Percentiles rank a stretch among this genome's conserved stretches.
Conservation (phyloP, 345 rosid species). For the Eucalyptus lansdowneana region DNA sequence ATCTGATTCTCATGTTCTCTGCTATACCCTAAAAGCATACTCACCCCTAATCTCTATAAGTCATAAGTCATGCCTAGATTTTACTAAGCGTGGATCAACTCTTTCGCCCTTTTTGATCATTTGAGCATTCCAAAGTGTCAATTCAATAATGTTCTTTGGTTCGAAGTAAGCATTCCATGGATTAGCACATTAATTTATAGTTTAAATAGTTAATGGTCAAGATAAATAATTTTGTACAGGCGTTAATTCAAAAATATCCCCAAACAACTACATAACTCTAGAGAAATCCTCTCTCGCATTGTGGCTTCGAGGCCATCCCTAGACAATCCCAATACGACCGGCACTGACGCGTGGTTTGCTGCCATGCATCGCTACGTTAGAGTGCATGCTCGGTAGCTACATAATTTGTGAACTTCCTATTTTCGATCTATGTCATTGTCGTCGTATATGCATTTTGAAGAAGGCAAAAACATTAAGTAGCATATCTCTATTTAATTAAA, state of each 20-base stretch:
- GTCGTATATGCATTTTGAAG: neutral
- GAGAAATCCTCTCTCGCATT: neutral
- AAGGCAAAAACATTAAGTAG: neutral
- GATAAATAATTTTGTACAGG: neutral
- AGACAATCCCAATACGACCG: accelerated
- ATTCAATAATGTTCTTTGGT: neutral
- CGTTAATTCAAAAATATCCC: neutral
- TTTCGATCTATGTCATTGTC: neutral
- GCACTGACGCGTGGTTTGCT: neutral
- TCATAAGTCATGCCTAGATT: neutral
- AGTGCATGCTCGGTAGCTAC: neutral
- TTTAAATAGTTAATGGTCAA: neutral
- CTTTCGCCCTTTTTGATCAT: neutral
- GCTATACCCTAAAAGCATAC: too few relatives aligned
- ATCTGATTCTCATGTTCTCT: accelerated
- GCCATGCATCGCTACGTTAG: accelerated
- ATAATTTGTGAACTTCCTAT: neutral
- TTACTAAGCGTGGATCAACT: neutral
- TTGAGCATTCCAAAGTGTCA: neutral
- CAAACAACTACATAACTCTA: neutral
- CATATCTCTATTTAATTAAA: neutral
- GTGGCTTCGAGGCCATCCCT: neutral
- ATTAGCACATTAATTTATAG: neutral
- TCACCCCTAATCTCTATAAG: too few relatives aligned
- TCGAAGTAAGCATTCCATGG: neutral